Percentiles rank a stretch among this genome's conserved stretches.
Conservation (phyloP, 805 yeast genomes). For the Jamesozyma lodderae region DNA sequence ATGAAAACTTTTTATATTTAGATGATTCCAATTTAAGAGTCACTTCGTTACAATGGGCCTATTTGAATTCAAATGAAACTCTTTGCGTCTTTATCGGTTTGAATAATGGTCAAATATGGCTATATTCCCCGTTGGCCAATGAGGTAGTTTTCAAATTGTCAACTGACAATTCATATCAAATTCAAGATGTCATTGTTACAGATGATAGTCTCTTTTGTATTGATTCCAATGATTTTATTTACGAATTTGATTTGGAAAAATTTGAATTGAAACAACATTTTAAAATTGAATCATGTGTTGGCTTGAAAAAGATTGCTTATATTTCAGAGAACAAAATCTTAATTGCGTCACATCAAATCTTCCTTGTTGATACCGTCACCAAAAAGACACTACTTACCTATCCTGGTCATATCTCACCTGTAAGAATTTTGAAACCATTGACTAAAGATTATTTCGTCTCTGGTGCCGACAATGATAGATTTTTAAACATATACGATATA, state of each 20-base stretch:
- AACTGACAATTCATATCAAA: slow-evolving; percentile 38
- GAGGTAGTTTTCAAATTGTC: slow-evolving; percentile 45
- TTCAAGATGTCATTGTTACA: slow-evolving; percentile 38
- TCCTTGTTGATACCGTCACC: slow-evolving; percentile 38
- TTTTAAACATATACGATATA: slow-evolving; percentile 55
- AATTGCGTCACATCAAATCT: slow-evolving; percentile 59
- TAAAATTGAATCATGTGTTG: slow-evolving; percentile 29
- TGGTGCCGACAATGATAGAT: slow-evolving; percentile 72
- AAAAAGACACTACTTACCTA: slow-evolving; percentile 40
- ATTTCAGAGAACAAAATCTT: slow-evolving; percentile 32
- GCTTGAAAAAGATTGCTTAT: slow-evolving; percentile 24
- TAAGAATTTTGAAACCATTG: slow-evolving; percentile 38
- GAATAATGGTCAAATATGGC: slow-evolving; percentile 51
- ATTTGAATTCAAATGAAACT: slow-evolving; percentile 30
- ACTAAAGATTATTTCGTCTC: slow-evolving; percentile 45
- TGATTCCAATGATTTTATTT: slow-evolving; percentile 48
- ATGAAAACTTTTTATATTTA: slow-evolving; percentile 25
- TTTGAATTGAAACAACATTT: slow-evolving; percentile 37
- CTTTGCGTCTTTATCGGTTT: slow-evolving; percentile 52
- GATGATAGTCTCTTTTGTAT: slow-evolving; percentile 45
- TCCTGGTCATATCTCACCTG: slow-evolving; percentile 72
- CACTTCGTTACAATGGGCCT: slow-evolving; percentile 20
- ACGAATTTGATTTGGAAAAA: slow-evolving; percentile 51
- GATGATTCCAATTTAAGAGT: slow-evolving; percentile 21
- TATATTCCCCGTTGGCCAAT: slow-evolving; percentile 61